Percentiles rank a stretch among this genome's conserved stretches.
phyloP scores from a whole-genome alignment of 23 red algal species.

The Chondrus crispus region DNA sequence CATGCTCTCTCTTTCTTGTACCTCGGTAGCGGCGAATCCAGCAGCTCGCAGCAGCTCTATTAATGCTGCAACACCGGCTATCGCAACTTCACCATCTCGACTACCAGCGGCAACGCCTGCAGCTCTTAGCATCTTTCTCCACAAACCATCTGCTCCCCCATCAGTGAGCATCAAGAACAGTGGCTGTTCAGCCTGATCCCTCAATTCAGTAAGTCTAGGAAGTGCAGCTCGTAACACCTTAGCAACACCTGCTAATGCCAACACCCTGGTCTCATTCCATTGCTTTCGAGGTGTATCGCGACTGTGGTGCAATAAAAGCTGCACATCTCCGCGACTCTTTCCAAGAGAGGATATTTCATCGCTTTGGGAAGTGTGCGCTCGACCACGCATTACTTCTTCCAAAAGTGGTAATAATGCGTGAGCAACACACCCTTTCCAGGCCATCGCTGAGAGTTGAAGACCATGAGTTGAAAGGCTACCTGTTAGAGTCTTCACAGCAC shows the following conservation, averaged over 20 bases:
- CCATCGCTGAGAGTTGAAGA: constrained; percentile 29
- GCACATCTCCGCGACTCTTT: constrained; percentile 27
- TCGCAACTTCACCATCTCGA: constrained; percentile 47
- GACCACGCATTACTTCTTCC: constrained; percentile 60
- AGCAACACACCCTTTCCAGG: constrained; percentile 61
- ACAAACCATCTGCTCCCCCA: constrained; percentile 38
- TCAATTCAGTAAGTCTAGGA: constrained; percentile 26
- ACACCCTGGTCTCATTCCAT: constrained; percentile 76
- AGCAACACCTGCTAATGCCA: constrained; percentile 56
- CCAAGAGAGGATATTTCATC: background rate
- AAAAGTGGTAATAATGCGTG: constrained; percentile 56
- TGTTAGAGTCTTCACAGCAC: constrained; percentile 70
- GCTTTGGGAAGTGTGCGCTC: background rate
- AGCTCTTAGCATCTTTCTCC: constrained; percentile 47
- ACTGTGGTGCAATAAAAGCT: constrained; percentile 76
- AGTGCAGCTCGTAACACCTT: constrained; percentile 52
- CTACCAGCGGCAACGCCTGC: constrained; percentile 46
- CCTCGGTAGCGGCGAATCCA: constrained; percentile 28
- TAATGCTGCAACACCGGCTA: constrained; percentile 66
- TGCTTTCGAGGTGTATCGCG: constrained; percentile 77
- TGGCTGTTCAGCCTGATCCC: constrained; percentile 18
- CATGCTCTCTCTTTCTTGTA: background rate
- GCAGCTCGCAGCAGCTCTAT: constrained; percentile 65
- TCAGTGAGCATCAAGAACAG: constrained; percentile 56
- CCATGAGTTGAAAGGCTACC: constrained; percentile 47